Evolutionary conservation across 1,284 basidiomycete genomes (phyloP), one percentile per base, ranked within the genome.

Genomic region (Trichosporon sp.): DNA sequence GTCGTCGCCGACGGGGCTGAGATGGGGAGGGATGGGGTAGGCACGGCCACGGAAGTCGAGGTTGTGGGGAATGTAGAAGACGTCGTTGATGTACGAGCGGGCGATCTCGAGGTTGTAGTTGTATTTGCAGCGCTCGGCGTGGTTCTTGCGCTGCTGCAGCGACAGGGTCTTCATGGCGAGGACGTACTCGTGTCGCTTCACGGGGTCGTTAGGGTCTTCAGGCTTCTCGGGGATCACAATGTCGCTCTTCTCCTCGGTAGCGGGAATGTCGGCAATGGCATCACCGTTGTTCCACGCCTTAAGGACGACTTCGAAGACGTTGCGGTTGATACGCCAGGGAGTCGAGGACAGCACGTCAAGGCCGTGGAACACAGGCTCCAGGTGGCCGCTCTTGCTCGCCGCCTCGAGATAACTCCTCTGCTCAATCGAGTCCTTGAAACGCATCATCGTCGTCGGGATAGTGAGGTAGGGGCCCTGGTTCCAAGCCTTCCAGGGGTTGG

Each of bases 41-140:
- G 96, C 95, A 66, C 96, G 90, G 4, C 97, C 97, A 72, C 96
- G 90, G 88, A 99, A 99, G 83, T 99, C 97, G 78, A 99, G 87
- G 83, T 98, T 98, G 84, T 99, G 97, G 0, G 96, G 96, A 72
- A 97, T 87, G 84, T 95, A 99, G 81, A 99, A 91, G 0, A 86
- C 89, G 77, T 98, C 79, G 74, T 80, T 77, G 47, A 81, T 69
- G 71, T 78, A 81, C 34, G 95, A 90, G 68, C 93, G 87, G 1
- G 96, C 96, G 77, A 99, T 97, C 83, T 98, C 96, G 70, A 99
- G 89, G 83, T 95, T 98, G 84, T 99, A 99, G 82, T 98, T 98
- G 72, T 95, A 90, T 78, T 88, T 92, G 83, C 95, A 98, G 60
- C 96, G 87, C 70, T 95, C 92, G 18, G 91, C 92, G 83, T 98